Conservation (phyloP, 306 rosid species). For the Dryas octopetala region DNA sequence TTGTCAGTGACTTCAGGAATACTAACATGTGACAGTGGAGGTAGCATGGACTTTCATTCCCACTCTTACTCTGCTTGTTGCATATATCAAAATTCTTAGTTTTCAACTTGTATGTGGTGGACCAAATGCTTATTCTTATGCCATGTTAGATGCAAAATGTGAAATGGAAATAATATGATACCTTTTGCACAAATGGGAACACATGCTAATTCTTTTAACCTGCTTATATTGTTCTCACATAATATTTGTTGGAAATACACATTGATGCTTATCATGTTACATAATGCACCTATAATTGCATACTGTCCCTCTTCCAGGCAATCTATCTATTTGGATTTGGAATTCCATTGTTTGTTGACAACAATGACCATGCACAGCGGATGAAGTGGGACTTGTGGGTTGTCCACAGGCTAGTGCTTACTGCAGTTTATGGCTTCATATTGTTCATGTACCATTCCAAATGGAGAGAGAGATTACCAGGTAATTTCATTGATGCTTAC, state of each 20-base stretch:
- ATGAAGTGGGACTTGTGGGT: constrained; percentile 89
- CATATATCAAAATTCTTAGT: neutral
- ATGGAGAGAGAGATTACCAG: constrained; percentile 90
- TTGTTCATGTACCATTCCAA: constrained; percentile 87
- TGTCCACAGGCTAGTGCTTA: constrained; percentile 67
- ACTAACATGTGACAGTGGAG: neutral
- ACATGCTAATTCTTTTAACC: neutral
- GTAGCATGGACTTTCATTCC: neutral
- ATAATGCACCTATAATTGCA: constrained; percentile 24
- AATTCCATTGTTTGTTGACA: constrained; percentile 75
- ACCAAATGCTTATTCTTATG: neutral
- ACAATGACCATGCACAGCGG: constrained; percentile 35
- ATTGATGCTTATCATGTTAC: neutral
- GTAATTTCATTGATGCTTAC: constrained; percentile 37
- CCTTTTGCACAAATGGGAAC: neutral
- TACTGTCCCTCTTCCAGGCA: constrained; percentile 51
- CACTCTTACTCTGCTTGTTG: neutral
- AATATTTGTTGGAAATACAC: neutral
- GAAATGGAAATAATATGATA: neutral
- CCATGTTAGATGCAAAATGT: neutral
- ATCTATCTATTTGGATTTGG: constrained; percentile 76
- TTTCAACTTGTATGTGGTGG: neutral
- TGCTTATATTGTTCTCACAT: neutral
- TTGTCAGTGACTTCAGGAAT: neutral
- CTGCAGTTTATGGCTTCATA: constrained; percentile 66